Conservation (phyloP, 768 basidiomycete species). For the Mycena olivaceomarginata region DNA sequence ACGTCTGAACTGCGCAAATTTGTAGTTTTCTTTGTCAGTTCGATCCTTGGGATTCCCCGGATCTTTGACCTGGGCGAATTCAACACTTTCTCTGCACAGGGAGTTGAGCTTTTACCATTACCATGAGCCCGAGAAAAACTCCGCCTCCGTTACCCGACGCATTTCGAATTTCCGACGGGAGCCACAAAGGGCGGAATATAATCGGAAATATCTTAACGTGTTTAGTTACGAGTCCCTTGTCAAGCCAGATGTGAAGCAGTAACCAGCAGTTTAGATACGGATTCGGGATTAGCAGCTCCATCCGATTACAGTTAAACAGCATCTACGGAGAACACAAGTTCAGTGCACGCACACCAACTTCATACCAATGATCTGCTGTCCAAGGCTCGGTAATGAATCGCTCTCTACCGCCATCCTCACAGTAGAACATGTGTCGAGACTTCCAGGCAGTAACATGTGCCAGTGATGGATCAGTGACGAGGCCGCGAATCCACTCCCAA, state of each 20-base stretch:
- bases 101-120: neutral
- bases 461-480: neutral
- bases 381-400: neutral
- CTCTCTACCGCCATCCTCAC: neutral
- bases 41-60: neutral
- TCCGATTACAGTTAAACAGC: neutral
- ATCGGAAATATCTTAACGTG: neutral
- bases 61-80: neutral
- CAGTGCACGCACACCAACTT: neutral
- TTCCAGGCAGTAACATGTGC: neutral
- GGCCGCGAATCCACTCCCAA: neutral
- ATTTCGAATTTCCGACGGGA: neutral
- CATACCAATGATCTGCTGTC: neutral
- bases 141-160: constrained; percentile 5
- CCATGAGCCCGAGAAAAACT: neutral
- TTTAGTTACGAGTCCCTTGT: constrained; percentile 5
- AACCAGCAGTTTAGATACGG: neutral
- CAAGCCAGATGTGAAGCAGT: neutral
- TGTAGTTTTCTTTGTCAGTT: neutral
- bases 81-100: neutral
- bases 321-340: neutral
- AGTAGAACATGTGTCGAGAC: neutral
- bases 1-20: neutral
- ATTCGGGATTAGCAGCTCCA: neutral
- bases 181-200: neutral